Conservation (phyloP, 495 filamentous ascomycete species). For the Neurospora discreta region DNA sequence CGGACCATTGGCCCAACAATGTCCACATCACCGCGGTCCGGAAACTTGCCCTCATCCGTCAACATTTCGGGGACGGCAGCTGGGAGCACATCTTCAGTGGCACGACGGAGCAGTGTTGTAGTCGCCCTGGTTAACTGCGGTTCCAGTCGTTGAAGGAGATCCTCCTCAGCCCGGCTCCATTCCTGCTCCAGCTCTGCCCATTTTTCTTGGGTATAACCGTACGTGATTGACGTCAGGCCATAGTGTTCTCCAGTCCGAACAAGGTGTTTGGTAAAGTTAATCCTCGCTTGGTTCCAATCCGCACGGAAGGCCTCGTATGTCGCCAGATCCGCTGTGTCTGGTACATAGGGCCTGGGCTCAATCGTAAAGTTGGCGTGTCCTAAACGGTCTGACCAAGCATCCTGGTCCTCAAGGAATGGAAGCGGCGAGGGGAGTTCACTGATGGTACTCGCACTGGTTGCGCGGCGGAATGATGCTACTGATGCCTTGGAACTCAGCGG, state of each 20-base stretch:
- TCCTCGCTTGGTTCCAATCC: constrained; percentile 71
- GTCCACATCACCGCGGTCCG: constrained; percentile 74
- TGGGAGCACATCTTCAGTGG: constrained; percentile 30
- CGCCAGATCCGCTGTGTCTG: constrained; percentile 43
- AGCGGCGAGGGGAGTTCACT: constrained; percentile 36
- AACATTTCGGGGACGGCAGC: constrained; percentile 38
- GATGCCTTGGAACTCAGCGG: constrained; percentile 74
- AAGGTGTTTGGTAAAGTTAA: constrained; percentile 74
- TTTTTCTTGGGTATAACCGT: constrained; percentile 70
- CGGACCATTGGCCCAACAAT: constrained; percentile 88
- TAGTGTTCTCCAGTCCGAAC: constrained; percentile 81
- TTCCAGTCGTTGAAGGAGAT: constrained; percentile 39
- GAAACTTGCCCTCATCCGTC: constrained; percentile 69
- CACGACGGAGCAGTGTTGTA: constrained; percentile 9
- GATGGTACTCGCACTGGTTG: constrained; percentile 21
- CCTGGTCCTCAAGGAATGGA: constrained; percentile 50
- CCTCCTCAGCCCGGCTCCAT: constrained; percentile 58
- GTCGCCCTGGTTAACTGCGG: constrained; percentile 7
- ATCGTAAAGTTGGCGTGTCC: constrained; percentile 93
- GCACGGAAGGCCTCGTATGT: constrained; percentile 56
- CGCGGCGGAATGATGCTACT: constrained; percentile 56
- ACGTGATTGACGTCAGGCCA: constrained; percentile 71
- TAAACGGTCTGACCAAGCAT: constrained; percentile 72
- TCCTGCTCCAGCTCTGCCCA: constrained; percentile 64
- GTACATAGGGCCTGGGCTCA: constrained; percentile 66